Base-by-base conservation (phyloP, 1,284 basidiomycete genomes). In the Spongispora temasekensis region DNA sequence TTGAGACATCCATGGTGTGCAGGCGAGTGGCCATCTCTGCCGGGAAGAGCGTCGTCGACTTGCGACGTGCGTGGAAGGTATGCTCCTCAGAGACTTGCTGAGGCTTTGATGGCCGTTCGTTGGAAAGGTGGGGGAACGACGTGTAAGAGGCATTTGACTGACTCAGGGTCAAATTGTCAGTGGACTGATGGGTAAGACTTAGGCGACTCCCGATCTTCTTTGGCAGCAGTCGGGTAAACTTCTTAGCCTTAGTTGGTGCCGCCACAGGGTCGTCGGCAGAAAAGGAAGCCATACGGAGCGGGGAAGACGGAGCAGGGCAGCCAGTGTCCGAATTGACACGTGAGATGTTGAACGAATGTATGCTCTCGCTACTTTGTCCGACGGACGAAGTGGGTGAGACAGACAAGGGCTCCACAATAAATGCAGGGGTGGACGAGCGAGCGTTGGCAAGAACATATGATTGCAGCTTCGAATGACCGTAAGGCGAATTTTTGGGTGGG, bases 61-160 rank as follows among this genome's bases (percentile, higher is more conserved):
- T 73, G 59, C 75, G 73, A 57, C 75, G 71, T 12, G 71, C 66
- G 59, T 76, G 75, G 37, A 73, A 73, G 0, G 71, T 76, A 61
- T 75, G 75, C 64, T 71, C 70, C 56, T 75, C 72, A 42, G 68
- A 68, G 46, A 64, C n/a, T 57, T 61, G 67, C 53, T 67, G 76
- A 48, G 64, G 53, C 35, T 66, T 74, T 50, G 66, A 56, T 37
- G 70, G 31, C 17, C 72, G 72, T 55, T 73, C 74, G 12, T 53
- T 35, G 28, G 67, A 53, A 31, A 53, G 65, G 55, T 56, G 69
- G 34, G 67, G 71, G 48, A 74, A 73, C 59, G 66, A 75, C 34
- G 70, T 64, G 59, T 65, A 60, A 52, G 71, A 76, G 46, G 64
- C n/a, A 60, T 69, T 75, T 53, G 64, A 59, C 25, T 62, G 69